Base-by-base conservation (phyloP, 768 basidiomycete genomes). In the Kockovaella imperatae region DNA sequence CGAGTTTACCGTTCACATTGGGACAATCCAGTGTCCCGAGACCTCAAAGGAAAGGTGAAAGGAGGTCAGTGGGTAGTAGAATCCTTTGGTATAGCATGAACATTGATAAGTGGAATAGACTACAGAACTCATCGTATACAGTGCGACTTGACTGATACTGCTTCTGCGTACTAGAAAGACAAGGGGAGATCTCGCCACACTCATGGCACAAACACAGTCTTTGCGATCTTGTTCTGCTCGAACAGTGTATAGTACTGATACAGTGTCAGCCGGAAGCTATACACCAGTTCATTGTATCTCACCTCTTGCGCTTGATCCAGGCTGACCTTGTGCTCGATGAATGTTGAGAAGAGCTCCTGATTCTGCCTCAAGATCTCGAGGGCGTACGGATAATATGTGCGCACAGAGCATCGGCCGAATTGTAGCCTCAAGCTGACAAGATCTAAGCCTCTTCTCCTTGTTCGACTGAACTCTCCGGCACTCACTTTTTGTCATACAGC, bases 401-500 rank as follows among this genome's bases (percentile, higher is more conserved):
- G 26, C 6, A 45, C 44, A 6, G 44, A 45, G 23, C 44, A 45
- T 32, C 44, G 44, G n/a, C 44, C 44, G 31, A 45, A 45, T 17
- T 34, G 29, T 6, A 45, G 26, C 14, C 31, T 8, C 6, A 34
- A 6, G 23, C 44, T 45, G 26, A 31, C 7, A 32, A 10, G 17
- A 32, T 10, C 17, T 17, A 32, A 6, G 6, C 23, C 7, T 18
- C 10, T 15, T 28, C 35, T 49, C 43, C 41, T 47, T 44, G 1
- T 40, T 17, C 10, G 26, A 24, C n/a, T 21, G 14, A 17, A 32
- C 11, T 10, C 31, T 32, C 17, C 10, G n/a, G 31, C 52, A 6
- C 56, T 24, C 20, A 50, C 56, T 42, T 57, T 32, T 57, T 57
- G 11, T 30, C 40, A 28, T 57, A 57, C 18, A 47, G 28, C 11